Evolutionary conservation across 2,329 filamentous ascomycete genomes (phyloP).

Genomic region (Tolypocladium nubicola): DNA sequence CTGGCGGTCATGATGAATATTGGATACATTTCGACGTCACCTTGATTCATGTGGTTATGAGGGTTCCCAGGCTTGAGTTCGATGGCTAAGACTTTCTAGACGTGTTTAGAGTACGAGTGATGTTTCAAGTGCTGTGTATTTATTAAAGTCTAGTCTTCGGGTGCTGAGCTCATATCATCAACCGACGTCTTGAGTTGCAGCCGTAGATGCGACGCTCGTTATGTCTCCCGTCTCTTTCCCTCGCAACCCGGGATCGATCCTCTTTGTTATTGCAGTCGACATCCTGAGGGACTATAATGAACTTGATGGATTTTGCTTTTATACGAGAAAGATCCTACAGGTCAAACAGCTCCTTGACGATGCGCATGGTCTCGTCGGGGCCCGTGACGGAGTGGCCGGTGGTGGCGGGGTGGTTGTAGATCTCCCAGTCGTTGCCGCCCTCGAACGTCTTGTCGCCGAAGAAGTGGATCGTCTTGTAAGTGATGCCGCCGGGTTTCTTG

Average conservation of each 20-base stretch:
- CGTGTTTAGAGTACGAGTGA: neutral
- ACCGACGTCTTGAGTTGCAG: no score
- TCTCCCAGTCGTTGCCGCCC: conserved; percentile 94
- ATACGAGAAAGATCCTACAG: conserved; percentile 28
- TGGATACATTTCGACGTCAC: neutral
- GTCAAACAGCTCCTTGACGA: conserved; percentile 73
- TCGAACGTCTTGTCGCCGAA: conserved; percentile 91
- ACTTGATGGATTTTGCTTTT: neutral
- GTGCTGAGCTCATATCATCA: neutral
- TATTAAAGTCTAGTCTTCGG: neutral
- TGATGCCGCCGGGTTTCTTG: conserved; percentile 54
- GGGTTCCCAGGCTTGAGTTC: neutral
- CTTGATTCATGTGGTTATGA: neutral
- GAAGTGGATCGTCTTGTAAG: conserved; percentile 88
- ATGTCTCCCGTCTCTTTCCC: neutral
- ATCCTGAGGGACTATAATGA: neutral
- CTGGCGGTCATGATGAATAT: neutral
- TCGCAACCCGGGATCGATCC: neutral
- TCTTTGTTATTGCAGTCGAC: neutral
- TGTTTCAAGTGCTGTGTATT: neutral
- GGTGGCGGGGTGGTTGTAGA: conserved; percentile 72
- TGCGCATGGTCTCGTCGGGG: conserved; percentile 71
- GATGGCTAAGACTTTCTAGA: neutral
- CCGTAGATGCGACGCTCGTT: neutral
- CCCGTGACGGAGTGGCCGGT: conserved; percentile 74